Conservation (phyloP, 2,329 filamentous ascomycete species). For the Monascus ruber region DNA sequence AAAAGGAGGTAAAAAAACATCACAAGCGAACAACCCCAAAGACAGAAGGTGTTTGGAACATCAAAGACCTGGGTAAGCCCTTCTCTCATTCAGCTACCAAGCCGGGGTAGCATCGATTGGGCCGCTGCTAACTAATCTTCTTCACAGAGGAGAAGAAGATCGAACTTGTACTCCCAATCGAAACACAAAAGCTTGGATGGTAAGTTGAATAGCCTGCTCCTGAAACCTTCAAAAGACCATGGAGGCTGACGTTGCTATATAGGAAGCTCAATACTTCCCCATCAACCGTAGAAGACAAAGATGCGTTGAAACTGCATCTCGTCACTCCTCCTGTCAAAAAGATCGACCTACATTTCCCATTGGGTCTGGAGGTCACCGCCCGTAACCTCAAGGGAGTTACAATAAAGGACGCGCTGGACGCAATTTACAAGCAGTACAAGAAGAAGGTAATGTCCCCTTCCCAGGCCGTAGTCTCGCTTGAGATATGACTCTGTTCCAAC, state of each 20-base stretch:
- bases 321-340: conserved; percentile 78
- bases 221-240: neutral
- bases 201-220: conserved; percentile 6
- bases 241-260: neutral
- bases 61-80: conserved; percentile 70
- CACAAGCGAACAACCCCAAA: conserved; percentile 63
- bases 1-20: conserved; percentile 40
- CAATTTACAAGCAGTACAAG: conserved; percentile 92
- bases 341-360: conserved; percentile 84
- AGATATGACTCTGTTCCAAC: no score
- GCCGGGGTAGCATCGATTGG: neutral
- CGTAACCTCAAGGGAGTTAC: conserved; percentile 90
- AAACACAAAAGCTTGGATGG: conserved; percentile 26
- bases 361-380: conserved; percentile 77
- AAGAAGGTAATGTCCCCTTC: conserved; percentile 61
- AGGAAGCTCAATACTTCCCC: conserved; percentile 94
- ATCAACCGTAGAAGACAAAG: conserved; percentile 65
- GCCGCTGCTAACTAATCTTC: no score
- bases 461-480: no score
- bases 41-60: conserved; percentile 64
- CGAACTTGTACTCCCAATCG: conserved; percentile 22
- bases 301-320: conserved; percentile 70
- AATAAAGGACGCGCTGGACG: conserved; percentile 91
- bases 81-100: neutral
- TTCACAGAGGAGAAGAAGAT: conserved; percentile 19